phyloP scores from a whole-genome alignment of 129 eudicot species.

The Escallonia rubra region DNA sequence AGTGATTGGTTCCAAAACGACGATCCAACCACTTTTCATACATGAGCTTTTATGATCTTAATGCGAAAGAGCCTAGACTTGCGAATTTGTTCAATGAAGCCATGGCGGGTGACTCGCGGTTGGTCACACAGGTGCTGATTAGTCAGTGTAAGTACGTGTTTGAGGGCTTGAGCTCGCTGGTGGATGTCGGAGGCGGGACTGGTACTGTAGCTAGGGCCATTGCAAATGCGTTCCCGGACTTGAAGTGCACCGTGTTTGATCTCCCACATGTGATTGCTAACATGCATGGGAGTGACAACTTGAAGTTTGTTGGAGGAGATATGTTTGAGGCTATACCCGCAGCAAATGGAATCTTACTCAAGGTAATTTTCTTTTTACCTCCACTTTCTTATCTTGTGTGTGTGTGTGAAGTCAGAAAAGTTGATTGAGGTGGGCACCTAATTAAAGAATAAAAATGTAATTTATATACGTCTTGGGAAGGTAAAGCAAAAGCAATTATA shows the following conservation, averaged over 20 bases:
- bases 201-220: constrained; percentile 23
- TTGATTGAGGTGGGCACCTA: no score
- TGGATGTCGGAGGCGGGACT: constrained; percentile 40
- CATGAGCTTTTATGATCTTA: constrained; percentile 20
- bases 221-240: constrained; percentile 18
- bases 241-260: constrained; percentile 31
- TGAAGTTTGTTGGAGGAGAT: constrained; percentile 23
- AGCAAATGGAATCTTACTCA: constrained; percentile 25
- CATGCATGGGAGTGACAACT: constrained; percentile 18
- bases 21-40: constrained; percentile 11
- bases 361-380: no score
- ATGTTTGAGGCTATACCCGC: constrained; percentile 29
- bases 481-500: no score
- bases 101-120: constrained; percentile 31
- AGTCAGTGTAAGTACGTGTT: constrained; percentile 7
- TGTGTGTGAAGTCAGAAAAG: no score
- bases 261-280: constrained; percentile 34
- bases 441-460: no score
- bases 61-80: constrained; percentile 7
- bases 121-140: constrained; percentile 12
- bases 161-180: constrained; percentile 27
- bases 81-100: constrained; percentile 15
- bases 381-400: no score
- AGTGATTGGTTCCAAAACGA: constrained; percentile 22
- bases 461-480: no score